Evolutionary conservation across 441 rosid species (phyloP).

Genomic region (Gossypium schwendimanii): DNA sequence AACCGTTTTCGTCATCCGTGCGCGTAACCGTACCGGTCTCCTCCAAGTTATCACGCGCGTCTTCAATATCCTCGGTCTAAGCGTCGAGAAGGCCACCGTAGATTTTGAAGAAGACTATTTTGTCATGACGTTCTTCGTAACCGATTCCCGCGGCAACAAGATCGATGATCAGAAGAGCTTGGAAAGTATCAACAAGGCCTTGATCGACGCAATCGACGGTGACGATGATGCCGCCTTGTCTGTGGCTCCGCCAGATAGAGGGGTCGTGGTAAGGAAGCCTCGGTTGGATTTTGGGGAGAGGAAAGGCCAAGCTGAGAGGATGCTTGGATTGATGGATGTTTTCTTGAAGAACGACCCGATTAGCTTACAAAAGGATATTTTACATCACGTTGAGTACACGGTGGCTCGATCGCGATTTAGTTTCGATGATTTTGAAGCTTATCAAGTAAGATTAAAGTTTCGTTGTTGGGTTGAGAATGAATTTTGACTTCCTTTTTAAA

Average conservation of each 20-base stretch:
- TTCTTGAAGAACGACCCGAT: slow-evolving; percentile 39
- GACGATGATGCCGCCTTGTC: slow-evolving; percentile 13
- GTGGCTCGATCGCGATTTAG: slow-evolving; percentile 44
- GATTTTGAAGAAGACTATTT: slow-evolving; percentile 26
- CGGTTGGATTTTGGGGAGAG: slow-evolving; percentile 13
- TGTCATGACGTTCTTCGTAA: slow-evolving; percentile 30
- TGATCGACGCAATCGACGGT: slow-evolving; percentile 32
- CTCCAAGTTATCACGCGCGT: slow-evolving; percentile 37
- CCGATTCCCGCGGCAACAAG: slow-evolving; percentile 31
- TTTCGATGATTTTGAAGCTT: slow-evolving; percentile 55
- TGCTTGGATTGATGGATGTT: slow-evolving; percentile 43
- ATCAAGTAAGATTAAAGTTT: slow-evolving; percentile 26
- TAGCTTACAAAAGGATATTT: slow-evolving; percentile 37
- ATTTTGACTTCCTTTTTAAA: background rate
- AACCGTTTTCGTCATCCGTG: slow-evolving; percentile 30
- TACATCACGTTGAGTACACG: slow-evolving; percentile 42
- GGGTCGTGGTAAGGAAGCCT: slow-evolving; percentile 28
- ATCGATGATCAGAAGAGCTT: slow-evolving; percentile 27
- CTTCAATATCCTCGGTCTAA: slow-evolving; percentile 35
- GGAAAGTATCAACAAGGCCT: slow-evolving; percentile 30
- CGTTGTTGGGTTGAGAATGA: background rate
- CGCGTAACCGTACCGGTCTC: slow-evolving; percentile 40
- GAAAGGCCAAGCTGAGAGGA: slow-evolving; percentile 34
- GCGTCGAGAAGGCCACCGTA: slow-evolving; percentile 29
- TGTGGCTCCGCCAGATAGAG: slow-evolving; percentile 17